Evolutionary conservation across 768 basidiomycete genomes (phyloP).

Genomic region (Collybiopsis confluens): DNA sequence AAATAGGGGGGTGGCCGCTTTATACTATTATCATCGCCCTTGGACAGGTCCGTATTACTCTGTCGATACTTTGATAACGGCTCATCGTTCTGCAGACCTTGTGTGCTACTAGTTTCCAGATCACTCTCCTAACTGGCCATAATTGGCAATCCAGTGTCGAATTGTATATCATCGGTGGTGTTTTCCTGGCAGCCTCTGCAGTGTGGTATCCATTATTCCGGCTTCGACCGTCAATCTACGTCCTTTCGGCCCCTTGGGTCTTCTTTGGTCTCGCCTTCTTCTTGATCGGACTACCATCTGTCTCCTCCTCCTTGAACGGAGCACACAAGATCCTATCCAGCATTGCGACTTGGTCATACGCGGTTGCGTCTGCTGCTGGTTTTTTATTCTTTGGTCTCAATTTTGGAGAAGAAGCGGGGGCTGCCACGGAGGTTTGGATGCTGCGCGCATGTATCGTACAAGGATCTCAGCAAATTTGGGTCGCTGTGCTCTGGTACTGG

Average conservation of each 20-base stretch:
- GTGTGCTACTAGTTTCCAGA: constrained; percentile 91
- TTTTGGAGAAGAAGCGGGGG: constrained; percentile 93
- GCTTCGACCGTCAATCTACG: constrained; percentile 82
- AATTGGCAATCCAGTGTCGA: constrained; percentile 79
- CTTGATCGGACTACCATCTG: constrained; percentile 83
- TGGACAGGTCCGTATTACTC: constrained; percentile 55
- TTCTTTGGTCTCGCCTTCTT: constrained; percentile 92
- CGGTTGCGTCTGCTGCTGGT: constrained; percentile 87
- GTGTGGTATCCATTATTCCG: constrained; percentile 93
- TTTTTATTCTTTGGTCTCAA: constrained; percentile 95
- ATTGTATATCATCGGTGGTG: constrained; percentile 85
- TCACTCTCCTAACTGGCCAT: constrained; percentile 88
- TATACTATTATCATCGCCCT: constrained; percentile 87
- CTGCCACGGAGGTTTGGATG: constrained; percentile 93
- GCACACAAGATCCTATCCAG: constrained; percentile 67
- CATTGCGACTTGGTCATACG: constrained; percentile 88
- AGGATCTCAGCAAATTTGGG: constrained; percentile 94
- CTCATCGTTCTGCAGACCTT: constrained; percentile 51
- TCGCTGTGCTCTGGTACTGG: constrained; percentile 89
- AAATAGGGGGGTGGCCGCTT: constrained; percentile 83
- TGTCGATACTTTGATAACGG: neutral
- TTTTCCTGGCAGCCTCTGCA: constrained; percentile 82
- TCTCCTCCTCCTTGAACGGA: constrained; percentile 52
- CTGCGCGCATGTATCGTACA: constrained; percentile 89
- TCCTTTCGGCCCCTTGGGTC: constrained; percentile 83